These are phyloP conservation scores for Colletotrichum zoysiae DNA, from an alignment of 2,329 filamentous ascomycete genomes.

Conservation along the genomic window DNA sequence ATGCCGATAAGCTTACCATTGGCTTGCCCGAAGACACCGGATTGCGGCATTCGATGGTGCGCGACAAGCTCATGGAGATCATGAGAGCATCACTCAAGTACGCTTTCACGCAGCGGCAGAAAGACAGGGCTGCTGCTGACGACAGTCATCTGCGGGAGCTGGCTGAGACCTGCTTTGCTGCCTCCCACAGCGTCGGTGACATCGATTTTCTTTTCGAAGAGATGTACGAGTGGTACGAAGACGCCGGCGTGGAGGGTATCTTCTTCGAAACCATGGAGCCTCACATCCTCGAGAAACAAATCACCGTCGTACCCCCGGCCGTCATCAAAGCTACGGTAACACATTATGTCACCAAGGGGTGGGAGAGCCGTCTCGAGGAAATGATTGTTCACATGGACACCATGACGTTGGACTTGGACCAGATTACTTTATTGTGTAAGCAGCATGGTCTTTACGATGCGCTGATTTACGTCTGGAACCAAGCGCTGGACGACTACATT, in stretches of 20 bases:
- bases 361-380: slow-evolving; percentile 86
- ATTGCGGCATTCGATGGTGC: slow-evolving; percentile 83
- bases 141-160: slow-evolving; percentile 79
- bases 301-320: slow-evolving; percentile 81
- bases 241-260: slow-evolving; percentile 76
- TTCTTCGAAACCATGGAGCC: slow-evolving; percentile 92
- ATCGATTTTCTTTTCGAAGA: slow-evolving; percentile 90
- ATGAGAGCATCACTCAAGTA: slow-evolving; percentile 93
- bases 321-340: slow-evolving; percentile 88
- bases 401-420: slow-evolving; percentile 90
- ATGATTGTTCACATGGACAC: slow-evolving; percentile 95
- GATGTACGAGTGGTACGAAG: slow-evolving; percentile 91
- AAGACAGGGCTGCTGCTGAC: slow-evolving; percentile 58
- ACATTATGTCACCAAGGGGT: slow-evolving; percentile 81
- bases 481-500: slow-evolving; percentile 88
- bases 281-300: slow-evolving; percentile 83
- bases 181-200: slow-evolving; percentile 83
- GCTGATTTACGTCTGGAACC: slow-evolving; percentile 96
- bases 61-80: slow-evolving; percentile 91
- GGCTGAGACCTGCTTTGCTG: slow-evolving; percentile 84
- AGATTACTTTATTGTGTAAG: slow-evolving; percentile 91
- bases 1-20: slow-evolving; percentile 93
- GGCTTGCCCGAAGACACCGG: slow-evolving; percentile 87
- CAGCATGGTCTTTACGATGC: slow-evolving; percentile 94
- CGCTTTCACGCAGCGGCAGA: slow-evolving; percentile 78